These are phyloP conservation scores for Tulasnella sp. DNA, from an alignment of 768 basidiomycete genomes.

Conservation along the genomic window DNA sequence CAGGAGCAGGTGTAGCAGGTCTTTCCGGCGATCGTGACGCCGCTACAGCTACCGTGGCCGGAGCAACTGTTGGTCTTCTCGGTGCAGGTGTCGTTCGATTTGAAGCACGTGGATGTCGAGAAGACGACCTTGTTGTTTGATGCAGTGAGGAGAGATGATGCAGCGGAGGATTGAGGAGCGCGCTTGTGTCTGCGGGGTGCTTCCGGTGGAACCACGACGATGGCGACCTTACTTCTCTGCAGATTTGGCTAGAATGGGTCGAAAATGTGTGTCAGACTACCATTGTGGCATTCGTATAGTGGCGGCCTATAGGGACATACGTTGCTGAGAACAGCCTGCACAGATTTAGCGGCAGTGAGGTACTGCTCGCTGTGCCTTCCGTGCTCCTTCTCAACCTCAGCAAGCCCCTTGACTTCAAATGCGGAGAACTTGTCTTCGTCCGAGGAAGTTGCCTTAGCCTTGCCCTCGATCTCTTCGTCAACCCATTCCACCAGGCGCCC, in stretches of 20 bases:
- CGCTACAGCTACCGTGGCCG: slow-evolving; percentile 54
- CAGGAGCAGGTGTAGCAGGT: slow-evolving; percentile 44
- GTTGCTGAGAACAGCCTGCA: slow-evolving; percentile 39
- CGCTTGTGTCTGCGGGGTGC: slow-evolving; percentile 25
- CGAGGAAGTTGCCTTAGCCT: slow-evolving; percentile 20
- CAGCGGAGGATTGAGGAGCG: background rate
- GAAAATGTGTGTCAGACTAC: background rate
- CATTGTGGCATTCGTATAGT: slow-evolving; percentile 17
- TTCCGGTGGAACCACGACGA: slow-evolving; percentile 39
- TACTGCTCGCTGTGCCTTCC: slow-evolving; percentile 49
- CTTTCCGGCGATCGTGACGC: slow-evolving; percentile 46
- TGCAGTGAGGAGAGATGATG: slow-evolving; percentile 23
- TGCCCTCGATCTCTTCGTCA: slow-evolving; percentile 27
- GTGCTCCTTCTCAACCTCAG: slow-evolving; percentile 34
- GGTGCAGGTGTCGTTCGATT: slow-evolving; percentile 40
- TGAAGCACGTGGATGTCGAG: slow-evolving; percentile 51
- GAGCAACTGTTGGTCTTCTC: slow-evolving; percentile 58
- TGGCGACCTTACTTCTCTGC: background rate
- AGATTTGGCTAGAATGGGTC: slow-evolving; percentile 2
- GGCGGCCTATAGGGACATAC: slow-evolving; percentile 31
- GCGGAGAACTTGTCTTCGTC: slow-evolving; percentile 44
- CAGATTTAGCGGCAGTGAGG: slow-evolving; percentile 30
- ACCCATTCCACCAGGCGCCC: slow-evolving; percentile 44
- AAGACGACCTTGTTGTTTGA: slow-evolving; percentile 27
- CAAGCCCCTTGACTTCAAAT: slow-evolving; percentile 43